Evolutionary conservation across 495 filamentous ascomycete species (phyloP), one percentile per base, ranked within the genome.

Genomic region (Xylaria telfairii): DNA sequence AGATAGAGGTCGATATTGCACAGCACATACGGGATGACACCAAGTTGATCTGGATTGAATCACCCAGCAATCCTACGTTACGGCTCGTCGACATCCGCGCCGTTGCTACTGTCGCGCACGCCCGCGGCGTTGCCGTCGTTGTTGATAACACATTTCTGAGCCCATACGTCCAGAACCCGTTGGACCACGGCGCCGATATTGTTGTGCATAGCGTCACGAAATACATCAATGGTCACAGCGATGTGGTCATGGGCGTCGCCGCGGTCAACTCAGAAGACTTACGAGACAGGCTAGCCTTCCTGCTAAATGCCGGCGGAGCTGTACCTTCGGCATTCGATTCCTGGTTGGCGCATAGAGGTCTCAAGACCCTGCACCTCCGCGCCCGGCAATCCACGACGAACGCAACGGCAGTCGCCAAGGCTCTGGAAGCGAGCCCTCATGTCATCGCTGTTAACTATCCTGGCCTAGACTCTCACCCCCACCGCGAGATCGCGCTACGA

Each of bases 161-260:
- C 71, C 96, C 96, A 32, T 99, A 98, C 78, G 86, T 98, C 30
- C 96, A 99, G 81, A 98, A 98, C 80, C 96, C 96, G 2, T 87
- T 99, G 32, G 89, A 94, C 74, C 93, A 96, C 81, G 96, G 96
- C 74, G 96, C 96, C 44, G 96, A 99, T 77, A 94, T 99, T 57
- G 96, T 98, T 53, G 90, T 98, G n/a, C 96, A 99, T 85, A 95
- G 92, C 47, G 96, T 99, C n/a, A 99, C 96, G 9, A 99, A 99
- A 81, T 99, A 98, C 83, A 98, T 99, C 81, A 99, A 99, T 78
- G 96, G 96, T 8, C 96, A 99, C 82, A 86, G 90, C 81, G 95
- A 99, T 79, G 96, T 99, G n/a, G 87, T 97, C 64, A 99, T 99
- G 96, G 96, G 96, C 69, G 90, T 93, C 41, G 93, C 93, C 24